Percentiles rank a stretch among this genome's conserved stretches.
phyloP scores from a whole-genome alignment of 441 rosid genomes.

The Raphanus hybrid region DNA sequence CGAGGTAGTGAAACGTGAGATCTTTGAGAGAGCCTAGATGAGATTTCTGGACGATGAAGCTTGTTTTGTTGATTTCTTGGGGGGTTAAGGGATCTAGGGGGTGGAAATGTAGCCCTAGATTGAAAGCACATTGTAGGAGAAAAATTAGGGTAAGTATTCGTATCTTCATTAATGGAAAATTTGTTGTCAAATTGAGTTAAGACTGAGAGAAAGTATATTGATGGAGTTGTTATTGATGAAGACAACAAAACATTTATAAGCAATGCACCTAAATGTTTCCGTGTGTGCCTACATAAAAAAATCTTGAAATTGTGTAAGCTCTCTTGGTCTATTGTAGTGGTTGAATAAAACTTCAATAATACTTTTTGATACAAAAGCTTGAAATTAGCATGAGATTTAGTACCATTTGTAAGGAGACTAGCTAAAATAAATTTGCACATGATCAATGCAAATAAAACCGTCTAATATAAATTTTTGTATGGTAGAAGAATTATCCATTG shows the following conservation, averaged over 20 bases:
- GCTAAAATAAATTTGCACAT: not conserved
- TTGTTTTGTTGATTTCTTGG: constrained; percentile 59
- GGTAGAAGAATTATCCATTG: not conserved
- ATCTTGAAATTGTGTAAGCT: not conserved
- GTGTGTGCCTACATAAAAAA: not conserved
- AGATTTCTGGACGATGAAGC: constrained; percentile 53
- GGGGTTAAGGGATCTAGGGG: constrained; percentile 72
- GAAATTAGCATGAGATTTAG: not conserved
- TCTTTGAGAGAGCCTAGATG: constrained; percentile 48
- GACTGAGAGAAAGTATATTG: not conserved
- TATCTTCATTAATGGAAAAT: constrained; percentile 45
- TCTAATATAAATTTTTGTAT: no score
- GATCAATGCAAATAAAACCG: not conserved
- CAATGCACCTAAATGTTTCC: constrained; percentile 16
- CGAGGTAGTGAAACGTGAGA: constrained; percentile 70
- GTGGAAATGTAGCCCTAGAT: constrained; percentile 47
- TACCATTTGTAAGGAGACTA: not conserved
- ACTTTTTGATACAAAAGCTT: not conserved
- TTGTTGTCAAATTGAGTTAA: constrained; percentile 7
- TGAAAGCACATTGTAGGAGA: constrained; percentile 40
- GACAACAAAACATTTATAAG: constrained; percentile 29
- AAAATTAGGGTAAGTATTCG: constrained; percentile 39
- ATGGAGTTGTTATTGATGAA: constrained; percentile 30
- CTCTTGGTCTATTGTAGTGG: not conserved
- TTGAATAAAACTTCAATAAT: not conserved